Evolutionary conservation across 2,329 filamentous ascomycete genomes (phyloP), one percentile per base, ranked within the genome.

Genomic region (Ophiostoma novo-ulmi): DNA sequence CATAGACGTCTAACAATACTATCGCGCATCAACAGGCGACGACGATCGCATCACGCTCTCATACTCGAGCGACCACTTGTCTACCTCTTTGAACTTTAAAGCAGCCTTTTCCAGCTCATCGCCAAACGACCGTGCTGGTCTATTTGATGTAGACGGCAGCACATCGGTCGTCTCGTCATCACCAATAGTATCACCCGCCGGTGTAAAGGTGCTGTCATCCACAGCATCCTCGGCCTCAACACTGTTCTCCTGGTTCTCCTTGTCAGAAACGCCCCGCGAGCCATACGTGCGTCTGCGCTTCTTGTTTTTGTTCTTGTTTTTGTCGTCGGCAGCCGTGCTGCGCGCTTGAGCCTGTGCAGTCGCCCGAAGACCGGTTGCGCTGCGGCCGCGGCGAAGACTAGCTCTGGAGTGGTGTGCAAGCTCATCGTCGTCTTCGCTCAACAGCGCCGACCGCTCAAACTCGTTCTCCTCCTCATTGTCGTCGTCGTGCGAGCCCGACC

Each of bases 51-150:
- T 83, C 67, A 88, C 83, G 74, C 88, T 87, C 80, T 91, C 89
- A 78, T 86, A 91, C 68, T 88, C 87, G 72, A 91, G 79, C 79
- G 89, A 83, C 88, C 88, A 91, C 78, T 84, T 81, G 77, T 91
- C 89, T 58, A 91, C 89, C 78, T 91, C 88, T 77, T 85, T 83
- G 75, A 91, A 91, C 78, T 90, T 90, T 76, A 81, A 83, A 11
- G 82, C 82, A 58, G 87, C 86, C 68, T 83, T 81, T 78, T 85
- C 86, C 72, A 91, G 80, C 80, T 88, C 87, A 61, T 84, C 73
- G 52, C 73, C 73, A 71, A 74, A 72, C 58, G 68, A 66, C 39
- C 71, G 73, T 5, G 22, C 14, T 8, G 41, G 17, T 44, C 55
- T 63, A 78, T 3, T 39, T 5, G 69, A 26, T 7, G 52, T 39